Percentiles rank a stretch among this genome's conserved stretches.
These are phyloP conservation scores for Aspergillus awamori DNA, from an alignment of 2,329 filamentous ascomycete species.

Conservation along the genomic window DNA sequence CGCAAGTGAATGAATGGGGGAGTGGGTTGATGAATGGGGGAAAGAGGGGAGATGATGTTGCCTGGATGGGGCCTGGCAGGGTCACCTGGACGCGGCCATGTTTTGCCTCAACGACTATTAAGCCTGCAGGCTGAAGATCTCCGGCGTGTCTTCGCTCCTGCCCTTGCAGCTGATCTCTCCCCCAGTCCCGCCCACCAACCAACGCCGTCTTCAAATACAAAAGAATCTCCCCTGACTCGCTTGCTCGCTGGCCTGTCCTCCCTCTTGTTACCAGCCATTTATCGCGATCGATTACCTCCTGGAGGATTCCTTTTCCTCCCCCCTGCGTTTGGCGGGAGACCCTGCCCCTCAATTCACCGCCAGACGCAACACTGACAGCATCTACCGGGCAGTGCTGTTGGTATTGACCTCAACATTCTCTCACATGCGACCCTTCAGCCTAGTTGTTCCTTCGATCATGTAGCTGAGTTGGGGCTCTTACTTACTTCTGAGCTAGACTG, in stretches of 20 bases:
- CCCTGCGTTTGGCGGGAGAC: slow-evolving; percentile 19
- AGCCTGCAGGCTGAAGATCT: slow-evolving; percentile 13
- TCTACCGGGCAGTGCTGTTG: background rate
- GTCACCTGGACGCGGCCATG: slow-evolving; percentile 4
- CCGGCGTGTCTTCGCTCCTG: slow-evolving; percentile 10
- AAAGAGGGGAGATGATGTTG: background rate
- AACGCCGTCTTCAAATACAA: slow-evolving; percentile 1
- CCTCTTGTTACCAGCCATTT: background rate
- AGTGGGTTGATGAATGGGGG: background rate
- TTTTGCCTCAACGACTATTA: background rate
- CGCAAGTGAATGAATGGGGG: background rate
- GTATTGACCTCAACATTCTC: background rate
- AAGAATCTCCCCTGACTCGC: slow-evolving; percentile 1
- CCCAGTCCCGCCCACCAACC: background rate
- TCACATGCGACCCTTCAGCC: background rate
- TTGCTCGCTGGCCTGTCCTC: background rate
- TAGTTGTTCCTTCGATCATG: slow-evolving; percentile 13
- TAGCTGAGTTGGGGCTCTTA: slow-evolving; percentile 13
- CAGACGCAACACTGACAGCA: slow-evolving; percentile 17
- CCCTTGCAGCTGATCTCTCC: slow-evolving; percentile 18
- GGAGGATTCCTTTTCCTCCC: slow-evolving; percentile 9
- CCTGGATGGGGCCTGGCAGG: background rate
- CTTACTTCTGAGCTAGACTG: background rate
- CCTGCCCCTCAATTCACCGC: slow-evolving; percentile 21
- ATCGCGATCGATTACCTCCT: background rate